phyloP scores from a whole-genome alignment of 2,329 filamentous ascomycete species.

The Phaeosphaeriaceae sp. region DNA sequence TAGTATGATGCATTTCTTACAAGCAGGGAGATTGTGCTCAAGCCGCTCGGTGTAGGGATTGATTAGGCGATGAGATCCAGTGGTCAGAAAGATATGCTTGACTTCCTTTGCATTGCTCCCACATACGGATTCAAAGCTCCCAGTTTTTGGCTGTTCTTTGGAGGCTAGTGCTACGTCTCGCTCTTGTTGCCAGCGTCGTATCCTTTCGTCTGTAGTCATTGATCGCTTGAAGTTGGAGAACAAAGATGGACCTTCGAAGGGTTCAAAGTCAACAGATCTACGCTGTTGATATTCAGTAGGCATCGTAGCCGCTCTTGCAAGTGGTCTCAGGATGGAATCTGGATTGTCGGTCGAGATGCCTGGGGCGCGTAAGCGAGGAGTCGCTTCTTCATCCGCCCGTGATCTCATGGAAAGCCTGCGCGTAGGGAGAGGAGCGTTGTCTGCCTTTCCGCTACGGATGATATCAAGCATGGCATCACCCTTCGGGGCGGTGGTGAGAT shows the following conservation, averaged over 20 bases:
- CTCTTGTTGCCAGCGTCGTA: constrained; percentile 23
- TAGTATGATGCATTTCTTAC: constrained; percentile 34
- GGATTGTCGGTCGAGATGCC: constrained; percentile 26
- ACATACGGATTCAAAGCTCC: constrained; percentile 20
- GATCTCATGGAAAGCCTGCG: not conserved
- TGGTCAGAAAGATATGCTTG: constrained; percentile 24
- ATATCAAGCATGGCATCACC: constrained; percentile 69
- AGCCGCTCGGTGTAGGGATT: not conserved
- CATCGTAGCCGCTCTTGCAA: constrained; percentile 30
- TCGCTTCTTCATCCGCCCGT: constrained; percentile 6
- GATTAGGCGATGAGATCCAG: not conserved
- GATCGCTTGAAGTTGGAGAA: constrained; percentile 30
- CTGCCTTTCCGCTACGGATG: constrained; percentile 44
- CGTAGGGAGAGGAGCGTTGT: constrained; percentile 1
- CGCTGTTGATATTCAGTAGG: constrained; percentile 15
- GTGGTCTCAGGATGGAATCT: constrained; percentile 17
- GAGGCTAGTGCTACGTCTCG: not conserved
- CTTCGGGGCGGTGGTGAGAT: constrained; percentile 75
- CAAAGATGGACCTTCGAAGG: constrained; percentile 25
- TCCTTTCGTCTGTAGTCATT: constrained; percentile 33
- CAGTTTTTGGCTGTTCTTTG: not conserved
- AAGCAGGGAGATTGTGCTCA: constrained; percentile 6
- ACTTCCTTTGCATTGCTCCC: constrained; percentile 15
- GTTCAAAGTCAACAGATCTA: constrained; percentile 25
- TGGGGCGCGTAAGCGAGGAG: constrained; percentile 30